Evolutionary conservation across 140 eudicot genomes (phyloP).

Genomic region (Bidens hawaiensis): DNA sequence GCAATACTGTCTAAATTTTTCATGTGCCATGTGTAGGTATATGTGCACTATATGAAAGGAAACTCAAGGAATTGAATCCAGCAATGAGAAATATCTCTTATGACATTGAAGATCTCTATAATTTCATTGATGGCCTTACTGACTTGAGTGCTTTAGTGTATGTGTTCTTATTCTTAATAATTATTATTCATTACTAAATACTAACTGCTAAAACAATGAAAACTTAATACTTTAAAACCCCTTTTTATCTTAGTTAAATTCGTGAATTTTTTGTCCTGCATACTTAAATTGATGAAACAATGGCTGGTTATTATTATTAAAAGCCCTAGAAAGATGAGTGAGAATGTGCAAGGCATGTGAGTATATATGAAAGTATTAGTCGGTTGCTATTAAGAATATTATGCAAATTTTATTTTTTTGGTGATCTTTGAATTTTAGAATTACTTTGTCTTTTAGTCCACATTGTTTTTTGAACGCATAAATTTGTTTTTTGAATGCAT

Average conservation of each 20-base stretch:
- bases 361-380: neutral
- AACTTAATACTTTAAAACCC: neutral
- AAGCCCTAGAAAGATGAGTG: neutral
- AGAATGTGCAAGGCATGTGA: neutral
- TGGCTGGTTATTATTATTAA: neutral
- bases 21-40: slow-evolving; percentile 45
- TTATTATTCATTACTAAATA: neutral
- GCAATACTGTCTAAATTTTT: neutral
- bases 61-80: slow-evolving; percentile 72
- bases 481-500: no score
- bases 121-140: slow-evolving; percentile 77
- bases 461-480: neutral
- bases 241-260: neutral
- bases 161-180: slow-evolving; percentile 26
- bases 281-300: neutral
- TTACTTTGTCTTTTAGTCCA: neutral
- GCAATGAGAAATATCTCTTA: slow-evolving; percentile 56
- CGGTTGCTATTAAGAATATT: neutral
- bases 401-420: neutral
- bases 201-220: neutral
- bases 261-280: neutral
- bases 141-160: slow-evolving; percentile 92
- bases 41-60: slow-evolving; percentile 86
- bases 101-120: slow-evolving; percentile 81
- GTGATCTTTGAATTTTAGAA: neutral